Evolutionary conservation across 1,139 yeast genomes (phyloP).

Genomic region (Zygosaccharomyces sapae): DNA sequence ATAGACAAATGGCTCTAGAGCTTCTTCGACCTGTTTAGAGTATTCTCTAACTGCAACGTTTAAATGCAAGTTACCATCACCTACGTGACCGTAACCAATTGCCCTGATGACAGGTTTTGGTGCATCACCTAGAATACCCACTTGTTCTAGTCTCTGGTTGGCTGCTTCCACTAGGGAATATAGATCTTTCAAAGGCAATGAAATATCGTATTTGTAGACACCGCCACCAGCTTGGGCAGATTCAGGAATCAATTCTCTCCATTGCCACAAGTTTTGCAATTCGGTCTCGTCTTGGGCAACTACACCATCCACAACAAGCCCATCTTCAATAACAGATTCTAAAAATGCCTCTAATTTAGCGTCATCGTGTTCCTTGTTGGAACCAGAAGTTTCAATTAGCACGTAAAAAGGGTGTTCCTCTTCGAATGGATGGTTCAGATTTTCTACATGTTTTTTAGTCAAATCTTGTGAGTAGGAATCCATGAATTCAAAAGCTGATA

Average conservation of each 20-base stretch:
- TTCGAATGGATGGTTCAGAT: constrained; percentile 69
- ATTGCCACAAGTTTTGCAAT: constrained; percentile 75
- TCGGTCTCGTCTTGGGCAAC: constrained; percentile 95
- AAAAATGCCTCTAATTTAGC: constrained; percentile 73
- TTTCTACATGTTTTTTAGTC: constrained; percentile 52
- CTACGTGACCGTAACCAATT: constrained; percentile 93
- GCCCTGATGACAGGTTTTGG: constrained; percentile 71
- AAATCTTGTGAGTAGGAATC: constrained; percentile 70
- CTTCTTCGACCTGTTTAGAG: constrained; percentile 67
- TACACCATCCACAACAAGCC: constrained; percentile 81
- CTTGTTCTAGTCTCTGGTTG: constrained; percentile 51
- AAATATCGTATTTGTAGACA: constrained; percentile 93
- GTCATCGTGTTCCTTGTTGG: constrained; percentile 80
- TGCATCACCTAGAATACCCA: constrained; percentile 61
- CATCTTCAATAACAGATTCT: constrained; percentile 80
- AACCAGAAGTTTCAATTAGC: constrained; percentile 90
- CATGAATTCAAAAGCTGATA: constrained; percentile 95
- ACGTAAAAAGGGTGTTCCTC: constrained; percentile 80
- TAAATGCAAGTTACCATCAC: constrained; percentile 92
- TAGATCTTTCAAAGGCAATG: constrained; percentile 74
- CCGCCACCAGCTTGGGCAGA: constrained; percentile 85
- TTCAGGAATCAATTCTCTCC: constrained; percentile 95
- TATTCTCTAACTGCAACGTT: constrained; percentile 88
- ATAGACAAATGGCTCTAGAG: constrained; percentile 86
- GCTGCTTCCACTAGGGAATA: constrained; percentile 77